Evolutionary conservation across 441 rosid genomes (phyloP).

Genomic region (Euphorbia celastroides): DNA sequence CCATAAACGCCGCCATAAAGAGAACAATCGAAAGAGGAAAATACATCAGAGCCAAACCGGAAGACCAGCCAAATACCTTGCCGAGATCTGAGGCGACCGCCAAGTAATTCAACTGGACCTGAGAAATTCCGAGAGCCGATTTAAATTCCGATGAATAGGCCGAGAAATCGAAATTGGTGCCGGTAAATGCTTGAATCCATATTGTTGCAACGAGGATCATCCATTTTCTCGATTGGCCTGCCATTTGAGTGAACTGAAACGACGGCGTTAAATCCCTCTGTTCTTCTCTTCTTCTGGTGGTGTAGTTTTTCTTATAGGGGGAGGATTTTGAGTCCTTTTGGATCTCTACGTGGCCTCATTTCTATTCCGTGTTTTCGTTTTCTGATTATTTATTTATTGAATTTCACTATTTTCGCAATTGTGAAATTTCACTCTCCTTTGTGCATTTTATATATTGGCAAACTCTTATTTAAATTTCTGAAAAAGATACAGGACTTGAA

Average conservation of each 20-base stretch:
- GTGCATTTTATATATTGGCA: too few relatives aligned
- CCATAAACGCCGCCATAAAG: conserved; percentile 71
- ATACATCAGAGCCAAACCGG: conserved; percentile 67
- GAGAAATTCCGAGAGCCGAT: conserved; percentile 66
- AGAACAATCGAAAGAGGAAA: conserved; percentile 71
- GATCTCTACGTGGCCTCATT: conserved; percentile 26
- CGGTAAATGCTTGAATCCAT: conserved; percentile 93
- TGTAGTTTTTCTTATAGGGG: neutral
- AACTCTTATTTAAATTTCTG: too few relatives aligned
- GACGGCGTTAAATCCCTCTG: neutral
- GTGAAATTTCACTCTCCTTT: neutral
- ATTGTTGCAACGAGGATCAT: conserved; percentile 75
- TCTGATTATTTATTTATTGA: neutral
- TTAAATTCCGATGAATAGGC: conserved; percentile 72
- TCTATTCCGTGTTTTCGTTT: conserved; percentile 4
- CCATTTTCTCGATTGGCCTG: conserved; percentile 82
- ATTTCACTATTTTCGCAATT: neutral
- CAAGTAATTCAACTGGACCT: conserved; percentile 77
- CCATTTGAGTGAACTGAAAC: conserved; percentile 29
- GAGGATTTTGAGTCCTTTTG: conserved; percentile 1
- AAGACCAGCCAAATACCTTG: conserved; percentile 87
- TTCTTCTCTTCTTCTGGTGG: neutral
- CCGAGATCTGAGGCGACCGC: conserved; percentile 95
- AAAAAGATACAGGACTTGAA: too few relatives aligned
- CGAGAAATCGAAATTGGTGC: conserved; percentile 92